Evolutionary conservation across 306 rosid species (phyloP).

Genomic region (Malus asiatica): DNA sequence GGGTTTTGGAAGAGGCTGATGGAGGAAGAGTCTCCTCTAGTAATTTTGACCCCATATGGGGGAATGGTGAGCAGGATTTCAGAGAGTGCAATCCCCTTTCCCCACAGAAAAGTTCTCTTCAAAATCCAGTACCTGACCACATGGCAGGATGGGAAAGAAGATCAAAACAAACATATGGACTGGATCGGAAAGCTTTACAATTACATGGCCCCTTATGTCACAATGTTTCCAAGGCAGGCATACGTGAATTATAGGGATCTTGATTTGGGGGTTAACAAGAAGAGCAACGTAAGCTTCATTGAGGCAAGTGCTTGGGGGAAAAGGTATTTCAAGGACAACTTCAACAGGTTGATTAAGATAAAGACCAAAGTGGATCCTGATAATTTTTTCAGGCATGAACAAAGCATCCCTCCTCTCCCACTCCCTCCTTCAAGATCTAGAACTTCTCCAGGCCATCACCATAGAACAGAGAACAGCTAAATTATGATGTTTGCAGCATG

Average conservation of each 20-base stretch:
- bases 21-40: conserved; percentile 41
- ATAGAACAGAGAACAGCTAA: not conserved
- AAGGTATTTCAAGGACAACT: conserved; percentile 69
- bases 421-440: not conserved
- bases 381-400: conserved; percentile 83
- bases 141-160: conserved; percentile 38
- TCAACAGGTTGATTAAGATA: conserved; percentile 47
- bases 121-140: conserved; percentile 49
- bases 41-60: conserved; percentile 70
- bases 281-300: conserved; percentile 28
- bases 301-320: conserved; percentile 66
- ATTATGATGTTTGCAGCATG: not conserved
- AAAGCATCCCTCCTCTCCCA: conserved; percentile 75
- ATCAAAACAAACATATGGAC: conserved; percentile 35
- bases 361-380: conserved; percentile 74
- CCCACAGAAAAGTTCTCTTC: conserved; percentile 64
- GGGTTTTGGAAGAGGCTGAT: conserved; percentile 66
- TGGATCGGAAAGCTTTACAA: conserved; percentile 75
- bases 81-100: conserved; percentile 59
- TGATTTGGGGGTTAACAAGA: conserved; percentile 71
- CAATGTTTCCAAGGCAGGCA: conserved; percentile 67
- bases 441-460: not conserved
- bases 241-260: conserved; percentile 84
- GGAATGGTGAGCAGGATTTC: conserved; percentile 60
- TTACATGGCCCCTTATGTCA: conserved; percentile 65